Evolutionary conservation across 345 rosid genomes (phyloP).

Genomic region (Firmiana major): DNA sequence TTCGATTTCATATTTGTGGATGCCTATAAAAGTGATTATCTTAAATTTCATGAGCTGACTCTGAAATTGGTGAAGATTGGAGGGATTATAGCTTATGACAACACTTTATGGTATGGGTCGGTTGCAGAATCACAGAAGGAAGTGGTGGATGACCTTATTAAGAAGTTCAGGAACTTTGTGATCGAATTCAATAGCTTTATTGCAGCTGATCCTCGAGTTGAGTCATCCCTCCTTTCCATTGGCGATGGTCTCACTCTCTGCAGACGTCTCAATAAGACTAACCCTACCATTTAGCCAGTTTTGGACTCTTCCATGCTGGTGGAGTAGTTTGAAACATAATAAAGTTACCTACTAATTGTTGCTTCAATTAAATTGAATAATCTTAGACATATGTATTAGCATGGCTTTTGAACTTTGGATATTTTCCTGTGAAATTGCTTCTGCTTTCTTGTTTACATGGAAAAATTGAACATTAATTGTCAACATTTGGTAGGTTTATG

Average conservation of each 20-base stretch:
- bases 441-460: no score
- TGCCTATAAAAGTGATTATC: neutral
- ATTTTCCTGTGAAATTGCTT: no score
- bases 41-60: neutral
- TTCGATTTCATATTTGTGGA: neutral
- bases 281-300: neutral
- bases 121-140: neutral
- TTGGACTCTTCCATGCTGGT: neutral
- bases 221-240: neutral
- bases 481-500: no score
- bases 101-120: neutral
- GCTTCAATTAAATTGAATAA: no score
- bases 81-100: neutral
- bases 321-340: neutral
- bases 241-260: conserved; percentile 7
- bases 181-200: neutral
- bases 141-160: neutral
- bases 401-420: no score
- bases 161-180: neutral
- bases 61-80: neutral
- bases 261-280: neutral
- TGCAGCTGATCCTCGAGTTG: neutral
- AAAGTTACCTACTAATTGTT: no score
- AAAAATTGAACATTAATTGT: no score
- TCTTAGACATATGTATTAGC: no score